Evolutionary conservation across 2,329 filamentous ascomycete genomes (phyloP), one percentile per base, ranked within the genome.

Genomic region (Zalaria sp.): DNA sequence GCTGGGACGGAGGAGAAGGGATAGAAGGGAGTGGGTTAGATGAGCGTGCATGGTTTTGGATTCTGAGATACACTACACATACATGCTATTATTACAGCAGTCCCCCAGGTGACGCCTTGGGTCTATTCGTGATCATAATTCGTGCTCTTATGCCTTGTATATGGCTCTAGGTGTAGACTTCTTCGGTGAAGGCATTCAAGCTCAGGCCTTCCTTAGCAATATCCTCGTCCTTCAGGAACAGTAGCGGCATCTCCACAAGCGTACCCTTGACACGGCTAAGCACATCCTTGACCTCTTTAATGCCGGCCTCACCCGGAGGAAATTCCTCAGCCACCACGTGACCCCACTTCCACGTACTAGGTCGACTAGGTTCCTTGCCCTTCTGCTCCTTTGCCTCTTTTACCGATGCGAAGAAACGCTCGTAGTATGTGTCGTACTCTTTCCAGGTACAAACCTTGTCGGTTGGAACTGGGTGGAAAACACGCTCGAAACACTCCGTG

Each of bases 211-310:
- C 76, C 69, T 87, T 80, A 3, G 88, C 89, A 59, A 95, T 79
- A 58, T 95, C 87, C 53, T 85, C 75, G 29, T 87, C 82, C 53
- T 81, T 80, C 58, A 94, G 66, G 66, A 95, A 95, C 49, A 85
- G 69, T 51, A 95, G 67, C 27, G 87, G 86, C 88, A 95, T 95
- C 68, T 94, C 84, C 5, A 95, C 66, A 38, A 70, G 48, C 11
- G 59, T 68, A n/a, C 66, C 66, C 36, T 80, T 77, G 5, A 88
- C 83, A 27, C 52, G 58, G 32, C 48, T 80, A 74, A 93, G 84
- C 54, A 89, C 77, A 40, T 83, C 80, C 54, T 76, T 77, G 37
- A 69, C 63, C 52, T 69, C 64, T 29, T 51, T 49, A 25, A 65
- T 54, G 27, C 64, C 66, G 43, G 64, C 54, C 37, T 63, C 60